These are phyloP conservation scores for Phytophthora constricta DNA, from an alignment of 352 stramenopile species.

Conservation along the genomic window DNA sequence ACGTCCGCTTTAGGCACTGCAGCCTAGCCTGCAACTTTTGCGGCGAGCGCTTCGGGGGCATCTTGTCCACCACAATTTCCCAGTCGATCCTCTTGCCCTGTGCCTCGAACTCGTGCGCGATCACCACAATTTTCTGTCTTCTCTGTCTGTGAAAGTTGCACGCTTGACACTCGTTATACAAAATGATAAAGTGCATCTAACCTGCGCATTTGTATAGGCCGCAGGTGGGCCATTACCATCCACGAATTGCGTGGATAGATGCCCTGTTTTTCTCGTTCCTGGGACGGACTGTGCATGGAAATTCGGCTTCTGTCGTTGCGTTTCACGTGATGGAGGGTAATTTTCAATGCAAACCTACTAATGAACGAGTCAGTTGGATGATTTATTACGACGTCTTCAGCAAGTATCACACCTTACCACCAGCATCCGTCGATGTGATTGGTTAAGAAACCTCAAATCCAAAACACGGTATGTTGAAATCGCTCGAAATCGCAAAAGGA, in stretches of 20 bases:
- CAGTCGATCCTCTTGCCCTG: neutral
- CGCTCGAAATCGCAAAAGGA: no score
- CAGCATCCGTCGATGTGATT: no score
- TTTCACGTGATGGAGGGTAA: no score
- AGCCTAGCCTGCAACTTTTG: neutral
- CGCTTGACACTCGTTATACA: neutral
- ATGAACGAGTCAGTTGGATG: no score
- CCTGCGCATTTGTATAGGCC: neutral
- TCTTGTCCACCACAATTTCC: neutral
- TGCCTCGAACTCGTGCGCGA: neutral
- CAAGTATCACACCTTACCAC: no score
- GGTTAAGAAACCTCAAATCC: neutral
- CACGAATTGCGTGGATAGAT: neutral
- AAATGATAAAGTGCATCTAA: neutral
- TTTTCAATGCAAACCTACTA: no score
- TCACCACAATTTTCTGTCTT: constrained; percentile 8
- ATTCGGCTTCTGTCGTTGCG: no score
- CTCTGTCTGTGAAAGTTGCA: neutral
- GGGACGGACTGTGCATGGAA: neutral
- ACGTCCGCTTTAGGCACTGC: constrained; percentile 8
- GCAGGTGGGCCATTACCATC: neutral
- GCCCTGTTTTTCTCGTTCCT: neutral
- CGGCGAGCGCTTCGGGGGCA: neutral
- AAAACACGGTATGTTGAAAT: no score
- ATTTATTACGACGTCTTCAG: no score